Evolutionary conservation across 1,284 basidiomycete genomes (phyloP).

Genomic region (Puccinia horiana): DNA sequence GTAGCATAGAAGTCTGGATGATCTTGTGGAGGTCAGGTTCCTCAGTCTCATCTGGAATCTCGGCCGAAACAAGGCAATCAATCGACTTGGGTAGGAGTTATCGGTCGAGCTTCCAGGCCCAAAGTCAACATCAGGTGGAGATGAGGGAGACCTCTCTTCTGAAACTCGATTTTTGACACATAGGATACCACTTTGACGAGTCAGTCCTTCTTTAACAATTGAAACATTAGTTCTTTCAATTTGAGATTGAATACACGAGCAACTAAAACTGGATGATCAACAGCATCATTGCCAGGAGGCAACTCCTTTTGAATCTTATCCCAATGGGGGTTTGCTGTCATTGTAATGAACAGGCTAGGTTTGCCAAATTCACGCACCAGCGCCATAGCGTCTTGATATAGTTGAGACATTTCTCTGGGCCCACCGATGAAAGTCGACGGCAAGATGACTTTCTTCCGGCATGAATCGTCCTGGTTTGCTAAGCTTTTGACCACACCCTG

Average conservation of each 20-base stretch:
- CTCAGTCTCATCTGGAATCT: no score
- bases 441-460: conserved; percentile 55
- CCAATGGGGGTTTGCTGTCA: conserved; percentile 61
- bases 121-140: conserved; percentile 57
- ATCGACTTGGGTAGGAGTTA: no score
- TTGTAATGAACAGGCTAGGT: conserved; percentile 60
- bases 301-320: conserved; percentile 61
- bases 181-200: conserved; percentile 59
- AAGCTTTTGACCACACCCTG: neutral
- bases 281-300: conserved; percentile 59
- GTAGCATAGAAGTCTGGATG: neutral
- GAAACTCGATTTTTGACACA: conserved; percentile 64
- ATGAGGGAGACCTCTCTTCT: conserved; percentile 64
- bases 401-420: conserved; percentile 57
- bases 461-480: conserved; percentile 22
- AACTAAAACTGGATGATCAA: conserved; percentile 63
- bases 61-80: neutral
- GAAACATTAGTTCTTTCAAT: neutral
- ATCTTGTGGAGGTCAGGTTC: neutral
- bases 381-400: conserved; percentile 59
- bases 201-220: conserved; percentile 52
- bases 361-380: conserved; percentile 57
- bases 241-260: conserved; percentile 62
- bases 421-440: conserved; percentile 60
- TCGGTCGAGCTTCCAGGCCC: no score